Conservation (phyloP, 2,329 filamentous ascomycete species). For the Fusarium nelsonii region DNA sequence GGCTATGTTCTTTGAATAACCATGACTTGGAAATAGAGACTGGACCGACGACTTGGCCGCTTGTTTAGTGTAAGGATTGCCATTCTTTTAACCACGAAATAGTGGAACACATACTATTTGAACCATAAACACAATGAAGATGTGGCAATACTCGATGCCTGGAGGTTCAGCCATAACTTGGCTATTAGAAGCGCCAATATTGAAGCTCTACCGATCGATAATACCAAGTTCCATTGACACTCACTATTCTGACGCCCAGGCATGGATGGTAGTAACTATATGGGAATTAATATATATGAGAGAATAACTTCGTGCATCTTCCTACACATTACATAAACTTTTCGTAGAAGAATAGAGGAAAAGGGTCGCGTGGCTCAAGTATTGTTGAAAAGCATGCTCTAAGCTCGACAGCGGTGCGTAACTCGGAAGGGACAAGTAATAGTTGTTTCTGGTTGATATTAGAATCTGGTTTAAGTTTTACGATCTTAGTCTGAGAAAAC, state of each 20-base stretch:
- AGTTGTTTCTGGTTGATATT: too few species aligned
- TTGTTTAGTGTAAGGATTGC: neutral
- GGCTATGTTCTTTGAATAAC: too few species aligned
- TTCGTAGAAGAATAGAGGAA: neutral
- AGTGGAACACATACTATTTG: neutral
- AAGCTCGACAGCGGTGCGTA: neutral
- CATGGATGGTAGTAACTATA: fast-evolving
- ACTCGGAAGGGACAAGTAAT: too few species aligned
- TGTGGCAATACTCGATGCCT: neutral
- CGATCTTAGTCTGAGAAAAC: too few species aligned
- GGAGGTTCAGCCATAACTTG: neutral
- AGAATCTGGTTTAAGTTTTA: too few species aligned
- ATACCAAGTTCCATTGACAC: neutral
- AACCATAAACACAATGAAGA: neutral
- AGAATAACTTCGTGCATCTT: fast-evolving
- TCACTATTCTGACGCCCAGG: neutral
- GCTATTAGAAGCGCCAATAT: neutral
- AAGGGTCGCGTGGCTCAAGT: fast-evolving
- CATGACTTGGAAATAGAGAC: too few species aligned
- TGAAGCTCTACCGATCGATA: neutral
- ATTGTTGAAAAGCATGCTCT: neutral
- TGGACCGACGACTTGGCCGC: neutral
- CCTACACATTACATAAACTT: fast-evolving
- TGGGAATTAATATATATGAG: too few species aligned
- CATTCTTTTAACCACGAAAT: neutral